Evolutionary conservation across 768 basidiomycete genomes (phyloP), one percentile per base, ranked within the genome.

Genomic region (Podaxis sp.): DNA sequence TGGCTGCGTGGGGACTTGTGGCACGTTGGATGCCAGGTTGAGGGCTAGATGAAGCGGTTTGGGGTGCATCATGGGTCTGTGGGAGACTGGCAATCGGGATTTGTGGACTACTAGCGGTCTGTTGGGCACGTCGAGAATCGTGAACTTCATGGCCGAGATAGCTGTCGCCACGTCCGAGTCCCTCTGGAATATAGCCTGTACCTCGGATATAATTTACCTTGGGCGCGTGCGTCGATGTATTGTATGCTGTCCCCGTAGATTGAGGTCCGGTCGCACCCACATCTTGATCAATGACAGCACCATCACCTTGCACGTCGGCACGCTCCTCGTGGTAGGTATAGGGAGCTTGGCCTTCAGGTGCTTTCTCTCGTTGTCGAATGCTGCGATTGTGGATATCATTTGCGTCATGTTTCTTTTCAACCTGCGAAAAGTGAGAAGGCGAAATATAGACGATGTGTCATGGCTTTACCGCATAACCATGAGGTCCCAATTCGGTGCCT

Each of bases 391-490:
- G 55, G 9, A 36, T 35, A 21, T 18, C 55, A 13, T 55, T 27
- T 6, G 10, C 9, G 42, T 27, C 54, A 25, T 1, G 32, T 48
- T 70, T 66, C 56, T 70, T 70, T 5, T 68, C 65, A 56, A 65
- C n/a, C 68, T 68, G 55, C 4, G 47, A 38, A 13, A 36, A 2
- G 10, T 47, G 25, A 36, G 0, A 37, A 47, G 23, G 18, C 25
- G 10, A 10, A 51, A 23, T 16, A 37, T 5, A 35, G 21, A 10
- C 25, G 35, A 3, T 2, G 6, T 21, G 28, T n/a, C 3, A 18
- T 2, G 2, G 21, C 58, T 57, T 47, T 37, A 55, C 61, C 51
- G 18, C 46, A 35, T 56, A 62, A 9, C 57, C 64, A 27, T 58
- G 53, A n/a, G 55, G 38, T 4, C 51, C 52, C 37, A 59, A 21